Conservation (phyloP, 2,329 filamentous ascomycete genomes). For the Xylaria sp. region DNA sequence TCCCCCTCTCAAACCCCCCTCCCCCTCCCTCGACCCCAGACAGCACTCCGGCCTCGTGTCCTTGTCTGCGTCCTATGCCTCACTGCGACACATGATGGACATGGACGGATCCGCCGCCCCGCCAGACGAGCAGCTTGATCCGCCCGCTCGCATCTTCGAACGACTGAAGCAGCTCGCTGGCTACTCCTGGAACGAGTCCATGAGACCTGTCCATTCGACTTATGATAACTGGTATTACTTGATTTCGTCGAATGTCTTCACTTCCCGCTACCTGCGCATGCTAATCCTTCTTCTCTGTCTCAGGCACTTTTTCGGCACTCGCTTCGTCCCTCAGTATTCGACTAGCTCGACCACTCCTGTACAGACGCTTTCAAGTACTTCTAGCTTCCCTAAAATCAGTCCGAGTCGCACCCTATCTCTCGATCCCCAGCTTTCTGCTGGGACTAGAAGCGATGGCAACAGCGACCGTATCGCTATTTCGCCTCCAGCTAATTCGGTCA, state of each 20-base stretch:
- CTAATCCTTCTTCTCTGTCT: conserved; percentile 31
- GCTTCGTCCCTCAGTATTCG: conserved; percentile 63
- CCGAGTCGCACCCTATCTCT: conserved; percentile 58
- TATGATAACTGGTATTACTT: conserved; percentile 87
- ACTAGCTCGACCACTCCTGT: conserved; percentile 60
- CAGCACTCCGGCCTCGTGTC: conserved; percentile 25
- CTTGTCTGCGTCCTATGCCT: conserved; percentile 37
- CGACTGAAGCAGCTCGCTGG: conserved; percentile 77
- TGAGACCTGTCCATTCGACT: conserved; percentile 69
- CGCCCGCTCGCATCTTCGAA: conserved; percentile 76
- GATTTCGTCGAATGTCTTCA: neutral
- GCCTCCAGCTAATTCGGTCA: conserved; percentile 46
- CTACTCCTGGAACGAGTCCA: conserved; percentile 79
- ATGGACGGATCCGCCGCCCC: conserved; percentile 59
- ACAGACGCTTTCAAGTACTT: conserved; percentile 58
- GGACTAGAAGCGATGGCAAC: conserved; percentile 53
- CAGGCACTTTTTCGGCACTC: conserved; percentile 75
- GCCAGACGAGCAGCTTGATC: conserved; percentile 68
- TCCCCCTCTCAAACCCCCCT: conserved; percentile 7
- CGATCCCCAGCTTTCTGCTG: conserved; percentile 54
- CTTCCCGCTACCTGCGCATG: conserved; percentile 1
- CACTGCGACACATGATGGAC: conserved; percentile 53
- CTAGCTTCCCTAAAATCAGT: conserved; percentile 55
- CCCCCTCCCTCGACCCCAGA: neutral
- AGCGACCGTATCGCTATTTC: conserved; percentile 55